phyloP scores from a whole-genome alignment of 2,329 filamentous ascomycete genomes.

The Zasmidium citrigriseum region DNA sequence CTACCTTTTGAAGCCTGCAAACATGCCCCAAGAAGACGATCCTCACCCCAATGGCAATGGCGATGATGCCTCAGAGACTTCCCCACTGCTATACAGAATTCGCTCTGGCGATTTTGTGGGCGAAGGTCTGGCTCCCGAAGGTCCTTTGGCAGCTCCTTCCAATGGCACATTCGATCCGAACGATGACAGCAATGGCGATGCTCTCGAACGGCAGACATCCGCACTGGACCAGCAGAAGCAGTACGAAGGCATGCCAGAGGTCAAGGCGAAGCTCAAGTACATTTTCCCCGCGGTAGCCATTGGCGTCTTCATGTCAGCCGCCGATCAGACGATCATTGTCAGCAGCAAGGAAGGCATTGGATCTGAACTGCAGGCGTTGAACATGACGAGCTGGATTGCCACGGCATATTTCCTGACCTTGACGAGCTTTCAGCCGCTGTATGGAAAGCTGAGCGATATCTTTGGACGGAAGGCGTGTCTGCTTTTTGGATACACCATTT shows the following conservation, averaged over 20 bases:
- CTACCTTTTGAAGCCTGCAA: background rate
- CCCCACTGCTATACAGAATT: slow-evolving; percentile 22
- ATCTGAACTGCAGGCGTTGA: slow-evolving; percentile 72
- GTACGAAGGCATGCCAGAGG: slow-evolving; percentile 50
- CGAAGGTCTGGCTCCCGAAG: slow-evolving; percentile 31
- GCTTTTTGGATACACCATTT: slow-evolving; percentile 64
- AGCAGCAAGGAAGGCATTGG: slow-evolving; percentile 78
- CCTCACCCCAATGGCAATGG: slow-evolving; percentile 3
- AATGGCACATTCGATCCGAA: slow-evolving; percentile 7
- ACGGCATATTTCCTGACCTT: slow-evolving; percentile 72
- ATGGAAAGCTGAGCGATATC: slow-evolving; percentile 70
- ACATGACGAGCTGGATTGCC: slow-evolving; percentile 75
- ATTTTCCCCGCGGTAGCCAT: slow-evolving; percentile 64
- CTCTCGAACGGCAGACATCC: slow-evolving; percentile 37
- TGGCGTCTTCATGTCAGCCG: slow-evolving; percentile 69
- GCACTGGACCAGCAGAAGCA: slow-evolving; percentile 35
- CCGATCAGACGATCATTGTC: slow-evolving; percentile 76
- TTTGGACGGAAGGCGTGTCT: slow-evolving; percentile 69
- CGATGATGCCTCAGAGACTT: slow-evolving; percentile 26
- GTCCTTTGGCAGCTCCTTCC: slow-evolving; percentile 7
- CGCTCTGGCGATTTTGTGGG: too few relatives aligned
- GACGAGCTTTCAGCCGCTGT: slow-evolving; percentile 74
- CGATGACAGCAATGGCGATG: slow-evolving; percentile 28
- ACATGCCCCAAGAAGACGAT: slow-evolving; percentile 3
- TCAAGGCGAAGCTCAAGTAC: slow-evolving; percentile 54